Conservation (phyloP, 306 rosid genomes). For the Vigna radiata region DNA sequence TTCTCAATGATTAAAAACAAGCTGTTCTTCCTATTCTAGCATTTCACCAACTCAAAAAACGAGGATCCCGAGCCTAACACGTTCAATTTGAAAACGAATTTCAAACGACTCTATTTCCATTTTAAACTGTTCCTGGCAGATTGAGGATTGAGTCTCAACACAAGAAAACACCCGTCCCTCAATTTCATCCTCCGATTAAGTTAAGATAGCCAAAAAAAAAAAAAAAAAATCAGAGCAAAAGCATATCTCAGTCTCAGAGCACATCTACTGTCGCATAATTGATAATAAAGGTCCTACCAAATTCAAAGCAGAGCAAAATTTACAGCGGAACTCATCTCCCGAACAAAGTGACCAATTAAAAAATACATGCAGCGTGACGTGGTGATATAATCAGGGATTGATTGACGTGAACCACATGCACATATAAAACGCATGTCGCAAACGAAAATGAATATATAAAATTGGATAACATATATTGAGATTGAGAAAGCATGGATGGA, state of each 20-base stretch:
- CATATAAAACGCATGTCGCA: constrained; percentile 9
- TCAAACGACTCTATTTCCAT: not conserved
- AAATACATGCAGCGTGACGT: not conserved
- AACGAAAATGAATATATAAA: not conserved
- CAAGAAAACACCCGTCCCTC: not conserved
- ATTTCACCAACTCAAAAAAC: constrained; percentile 3
- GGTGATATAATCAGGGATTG: not conserved
- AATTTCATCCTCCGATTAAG: not conserved
- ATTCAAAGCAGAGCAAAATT: constrained; percentile 3
- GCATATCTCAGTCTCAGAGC: not conserved
- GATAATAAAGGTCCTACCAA: not conserved
- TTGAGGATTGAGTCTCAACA: not conserved
- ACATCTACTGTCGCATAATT: not conserved
- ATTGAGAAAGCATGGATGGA: not conserved
- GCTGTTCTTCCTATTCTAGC: constrained; percentile 25
- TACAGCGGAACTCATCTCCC: not conserved
- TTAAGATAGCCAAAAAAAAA: not conserved
- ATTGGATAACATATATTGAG: not conserved
- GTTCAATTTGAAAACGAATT: not conserved
- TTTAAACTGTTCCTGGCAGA: not conserved
- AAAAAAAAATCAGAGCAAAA: constrained; percentile 15
- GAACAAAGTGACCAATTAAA: not conserved
- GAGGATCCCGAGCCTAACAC: constrained; percentile 1
- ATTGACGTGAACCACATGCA: constrained; percentile 36
- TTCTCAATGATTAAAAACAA: constrained; percentile 2